Conservation (phyloP, 2,329 filamentous ascomycete genomes). For the Aspergillus sp. region DNA sequence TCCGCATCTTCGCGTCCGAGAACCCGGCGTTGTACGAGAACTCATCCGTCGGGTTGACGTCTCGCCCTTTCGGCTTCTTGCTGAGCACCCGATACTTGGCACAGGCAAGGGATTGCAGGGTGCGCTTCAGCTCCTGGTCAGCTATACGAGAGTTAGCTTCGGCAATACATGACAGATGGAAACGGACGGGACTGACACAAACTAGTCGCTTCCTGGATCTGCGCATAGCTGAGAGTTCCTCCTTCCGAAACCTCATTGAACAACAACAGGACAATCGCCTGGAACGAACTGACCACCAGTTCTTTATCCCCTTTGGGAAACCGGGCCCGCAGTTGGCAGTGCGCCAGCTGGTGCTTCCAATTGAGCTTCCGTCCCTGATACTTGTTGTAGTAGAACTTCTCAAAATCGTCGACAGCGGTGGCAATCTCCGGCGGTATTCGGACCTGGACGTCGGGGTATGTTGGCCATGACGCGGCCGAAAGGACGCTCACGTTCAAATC, state of each 20-base stretch:
- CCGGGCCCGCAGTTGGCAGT: conserved; percentile 78
- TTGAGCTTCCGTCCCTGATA: conserved; percentile 82
- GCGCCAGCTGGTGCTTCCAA: conserved; percentile 92
- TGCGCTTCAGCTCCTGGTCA: conserved; percentile 78
- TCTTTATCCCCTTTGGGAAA: conserved; percentile 84
- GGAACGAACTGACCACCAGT: conserved; percentile 84
- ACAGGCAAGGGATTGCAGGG: conserved; percentile 91
- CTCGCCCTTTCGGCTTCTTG: conserved; percentile 81
- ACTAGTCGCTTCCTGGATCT: conserved; percentile 72
- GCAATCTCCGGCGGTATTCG: conserved; percentile 74
- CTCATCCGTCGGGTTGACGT: conserved; percentile 74
- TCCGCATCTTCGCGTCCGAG: conserved; percentile 75
- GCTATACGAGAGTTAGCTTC: conserved; percentile 43
- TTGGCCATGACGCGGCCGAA: conserved; percentile 90
- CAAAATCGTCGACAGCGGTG: conserved; percentile 76
- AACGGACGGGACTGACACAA: conserved; percentile 54
- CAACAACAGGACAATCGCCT: conserved; percentile 83
- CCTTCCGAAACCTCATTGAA: conserved; percentile 73
- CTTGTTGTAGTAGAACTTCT: conserved; percentile 81
- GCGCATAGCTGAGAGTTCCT: conserved; percentile 69
- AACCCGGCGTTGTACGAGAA: conserved; percentile 82
- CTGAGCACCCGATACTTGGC: conserved; percentile 79
- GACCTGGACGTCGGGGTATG: conserved; percentile 75
- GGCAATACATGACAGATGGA: background rate
- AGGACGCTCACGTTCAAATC: conserved; percentile 86